A percentile compares a stretch with the other conserved stretches of the same genome.
These are phyloP conservation scores for Xylaria nigripes DNA, from an alignment of 495 filamentous ascomycete genomes.

Conservation along the genomic window DNA sequence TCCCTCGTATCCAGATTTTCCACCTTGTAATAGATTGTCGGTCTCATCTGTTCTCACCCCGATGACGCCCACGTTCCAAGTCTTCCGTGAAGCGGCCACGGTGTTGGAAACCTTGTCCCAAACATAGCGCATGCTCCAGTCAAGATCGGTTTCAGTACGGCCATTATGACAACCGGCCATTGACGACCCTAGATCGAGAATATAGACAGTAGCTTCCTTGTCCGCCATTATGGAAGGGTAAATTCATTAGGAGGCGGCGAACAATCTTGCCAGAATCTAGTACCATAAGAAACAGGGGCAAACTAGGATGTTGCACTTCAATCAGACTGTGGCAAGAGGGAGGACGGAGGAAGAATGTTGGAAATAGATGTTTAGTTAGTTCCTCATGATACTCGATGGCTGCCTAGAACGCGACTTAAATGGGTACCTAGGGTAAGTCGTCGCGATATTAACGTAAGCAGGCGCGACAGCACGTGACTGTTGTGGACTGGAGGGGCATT, in stretches of 20 bases:
- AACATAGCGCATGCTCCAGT: constrained; percentile 86
- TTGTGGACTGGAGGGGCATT: no score
- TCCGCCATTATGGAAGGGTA: constrained; percentile 59
- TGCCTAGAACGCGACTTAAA: constrained; percentile 11
- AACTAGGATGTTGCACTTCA: neutral
- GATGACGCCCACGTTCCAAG: constrained; percentile 68
- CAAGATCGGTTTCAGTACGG: constrained; percentile 72
- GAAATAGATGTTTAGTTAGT: no score
- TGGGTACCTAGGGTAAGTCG: neutral
- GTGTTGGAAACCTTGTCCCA: constrained; percentile 92
- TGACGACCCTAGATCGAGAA: constrained; percentile 76
- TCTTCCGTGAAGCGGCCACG: constrained; percentile 75
- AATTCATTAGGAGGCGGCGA: neutral
- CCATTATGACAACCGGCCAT: constrained; percentile 71
- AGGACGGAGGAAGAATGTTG: no score
- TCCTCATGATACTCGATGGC: neutral
- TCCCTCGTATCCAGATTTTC: constrained; percentile 60
- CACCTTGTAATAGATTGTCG: constrained; percentile 50
- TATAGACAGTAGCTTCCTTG: constrained; percentile 89
- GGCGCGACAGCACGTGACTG: constrained; percentile 20
- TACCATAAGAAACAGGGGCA: neutral
- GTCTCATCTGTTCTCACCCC: constrained; percentile 78
- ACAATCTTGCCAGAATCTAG: neutral
- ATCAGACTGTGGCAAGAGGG: no score
- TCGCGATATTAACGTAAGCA: neutral